Evolutionary conservation across 257 asterid genomes (phyloP).

Genomic region (Solanum virginianum): DNA sequence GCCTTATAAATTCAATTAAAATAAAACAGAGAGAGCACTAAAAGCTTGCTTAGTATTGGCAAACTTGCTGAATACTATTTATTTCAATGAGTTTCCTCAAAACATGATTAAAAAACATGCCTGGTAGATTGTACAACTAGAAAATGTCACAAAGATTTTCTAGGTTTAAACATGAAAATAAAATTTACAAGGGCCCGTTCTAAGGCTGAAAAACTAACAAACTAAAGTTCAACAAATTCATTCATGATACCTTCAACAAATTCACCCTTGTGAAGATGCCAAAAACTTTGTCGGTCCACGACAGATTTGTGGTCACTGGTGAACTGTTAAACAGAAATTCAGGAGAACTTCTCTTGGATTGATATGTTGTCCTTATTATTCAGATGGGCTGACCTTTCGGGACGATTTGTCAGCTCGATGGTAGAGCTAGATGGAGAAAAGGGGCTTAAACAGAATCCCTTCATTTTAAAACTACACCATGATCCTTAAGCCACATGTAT

Average conservation of each 20-base stretch:
- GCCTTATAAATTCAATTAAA: too few species aligned
- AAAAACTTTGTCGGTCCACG: neutral
- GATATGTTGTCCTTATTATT: neutral
- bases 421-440: neutral
- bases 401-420: conserved; percentile 2
- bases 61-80: neutral
- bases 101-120: neutral
- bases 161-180: neutral
- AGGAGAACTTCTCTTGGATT: neutral
- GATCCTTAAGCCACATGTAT: conserved; percentile 38
- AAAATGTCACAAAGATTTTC: neutral
- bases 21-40: too few species aligned
- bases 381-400: conserved; percentile 29
- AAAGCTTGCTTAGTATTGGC: neutral
- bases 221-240: neutral
- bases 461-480: neutral
- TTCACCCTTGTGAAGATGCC: neutral
- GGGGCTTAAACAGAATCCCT: neutral
- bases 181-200: neutral
- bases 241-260: neutral
- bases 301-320: neutral
- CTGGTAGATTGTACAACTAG: neutral
- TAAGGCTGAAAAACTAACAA: neutral
- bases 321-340: neutral
- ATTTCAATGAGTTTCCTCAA: neutral